Base-by-base conservation (phyloP, 1,284 basidiomycete genomes). In the Sutorius eximius region DNA sequence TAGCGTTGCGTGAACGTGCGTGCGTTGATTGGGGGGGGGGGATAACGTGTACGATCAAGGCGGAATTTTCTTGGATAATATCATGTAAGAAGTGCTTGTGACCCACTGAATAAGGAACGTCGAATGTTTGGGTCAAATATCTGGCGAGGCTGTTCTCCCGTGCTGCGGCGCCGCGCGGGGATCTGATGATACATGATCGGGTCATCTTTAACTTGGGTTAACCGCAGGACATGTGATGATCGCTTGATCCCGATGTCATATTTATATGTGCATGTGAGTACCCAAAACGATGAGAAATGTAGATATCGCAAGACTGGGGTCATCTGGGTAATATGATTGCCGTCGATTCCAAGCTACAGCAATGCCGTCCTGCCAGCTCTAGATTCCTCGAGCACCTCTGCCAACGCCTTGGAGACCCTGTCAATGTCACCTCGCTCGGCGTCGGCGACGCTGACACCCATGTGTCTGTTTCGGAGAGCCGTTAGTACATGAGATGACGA, bases 381-480 rank as follows among this genome's bases (percentile, higher is more conserved):
- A 15, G 81, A 80, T 64, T 87, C 87, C 22, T 73, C 66, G 56
- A 89, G 65, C 3, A 77, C 71, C 57, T 84, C 88, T 65, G 80
- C 81, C 69, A 97, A 73, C 2, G 82, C 83, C 33, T 78, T 72
- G 57, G 94, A 78, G 55, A 97, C 77, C 68, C 77, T 86, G 61
- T 93, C 86, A 16, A 97, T 71, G 71, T 98, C 93, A 2, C 82
- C 85, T 48, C 92, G 80, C 52, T 77, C 62, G 32, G 77, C 59
- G 62, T 95, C 82, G 27, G 89, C 84, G 27, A 84, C 94, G 10
- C 89, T 89, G 55, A 90, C 73, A 52, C 95, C 95, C 94, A 98
- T 96, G 73, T 97, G 95, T 24, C 93, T 86, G 60, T 37, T 29
- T 10, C 32, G 13, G 11, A 41, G 18, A 22, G 20, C 4, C 1